A percentile compares a stretch with the other conserved stretches of the same genome.
Evolutionary conservation across 176 grass and related monocot genomes (phyloP).

Genomic region (Zea mays): Zm-B73-REFERENCE-NAM-5.0 NC_050103.1:93635501-93636000

Average conservation of each 20-base stretch:
- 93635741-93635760: neutral
- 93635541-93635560: constrained; percentile 64
- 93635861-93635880: neutral
- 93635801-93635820: neutral
- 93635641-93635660: neutral
- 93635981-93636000: too few species aligned
- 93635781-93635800: neutral
- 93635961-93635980: too few species aligned
- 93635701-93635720: neutral
- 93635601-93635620: neutral
- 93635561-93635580: constrained; percentile 38
- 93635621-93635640: neutral
- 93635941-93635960: too few species aligned
- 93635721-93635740: neutral
- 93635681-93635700: neutral
- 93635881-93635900: neutral
- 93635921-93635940: too few species aligned
- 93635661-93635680: neutral
- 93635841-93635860: neutral
- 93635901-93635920: neutral
- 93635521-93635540: constrained; percentile 72
- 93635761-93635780: neutral
- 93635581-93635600: constrained; percentile 23
- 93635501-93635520: constrained; percentile 65
- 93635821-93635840: neutral